A percentile compares a stretch with the other conserved stretches of the same genome.
Conservation (phyloP, 163 green algal species). For the Coccomyxa subellipsoidea region DNA sequence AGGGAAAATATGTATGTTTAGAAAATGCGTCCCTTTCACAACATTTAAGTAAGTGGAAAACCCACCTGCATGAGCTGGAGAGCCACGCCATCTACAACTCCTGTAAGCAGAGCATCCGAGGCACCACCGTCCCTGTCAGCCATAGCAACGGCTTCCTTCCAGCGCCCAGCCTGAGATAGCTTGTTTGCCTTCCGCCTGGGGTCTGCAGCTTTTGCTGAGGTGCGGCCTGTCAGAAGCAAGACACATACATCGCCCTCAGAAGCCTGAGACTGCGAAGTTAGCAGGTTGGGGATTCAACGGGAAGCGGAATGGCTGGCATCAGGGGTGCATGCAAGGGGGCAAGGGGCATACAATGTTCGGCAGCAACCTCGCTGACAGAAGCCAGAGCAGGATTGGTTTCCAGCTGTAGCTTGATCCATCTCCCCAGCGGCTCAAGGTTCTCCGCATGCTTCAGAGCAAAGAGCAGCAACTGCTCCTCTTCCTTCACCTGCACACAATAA, state of each 20-base stretch:
- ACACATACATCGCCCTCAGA: too few relatives aligned
- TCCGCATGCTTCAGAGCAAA: background rate
- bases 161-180: background rate
- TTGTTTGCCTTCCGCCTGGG: background rate
- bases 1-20: too few relatives aligned
- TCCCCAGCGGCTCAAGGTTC: background rate
- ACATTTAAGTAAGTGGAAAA: too few relatives aligned
- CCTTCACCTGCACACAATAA: background rate
- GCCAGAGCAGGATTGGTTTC: background rate
- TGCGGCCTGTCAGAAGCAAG: background rate
- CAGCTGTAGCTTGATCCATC: slow-evolving; percentile 5
- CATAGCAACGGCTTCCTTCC: background rate
- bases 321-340: background rate
- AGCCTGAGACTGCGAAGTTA: too few relatives aligned
- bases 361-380: background rate
- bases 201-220: background rate
- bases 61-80: background rate
- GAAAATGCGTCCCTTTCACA: too few relatives aligned
- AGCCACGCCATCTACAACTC: background rate
- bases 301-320: background rate
- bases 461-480: background rate
- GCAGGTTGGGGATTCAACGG: background rate
- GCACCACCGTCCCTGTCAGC: background rate
- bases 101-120: background rate
- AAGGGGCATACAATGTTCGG: background rate